Evolutionary conservation across 2,329 filamentous ascomycete genomes (phyloP), one percentile per base, ranked within the genome.

Genomic region (Amauroascus verrucosus): DNA sequence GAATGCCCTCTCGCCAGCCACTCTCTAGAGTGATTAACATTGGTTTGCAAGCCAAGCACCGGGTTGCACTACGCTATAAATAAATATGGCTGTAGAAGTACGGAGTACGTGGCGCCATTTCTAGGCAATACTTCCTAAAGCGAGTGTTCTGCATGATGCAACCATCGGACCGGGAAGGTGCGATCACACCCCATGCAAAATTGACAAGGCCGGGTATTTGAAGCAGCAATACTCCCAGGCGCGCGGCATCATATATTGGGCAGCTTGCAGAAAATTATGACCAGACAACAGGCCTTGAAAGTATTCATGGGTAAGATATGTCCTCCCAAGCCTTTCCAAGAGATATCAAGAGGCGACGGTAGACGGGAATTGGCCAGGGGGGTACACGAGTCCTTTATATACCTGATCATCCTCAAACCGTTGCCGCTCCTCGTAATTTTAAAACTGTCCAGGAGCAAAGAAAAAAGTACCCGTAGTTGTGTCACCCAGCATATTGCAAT

Each of bases 141-240:
- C n/a, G n/a, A n/a, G n/a, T n/a, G n/a, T n/a, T n/a, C 41, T 11
- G 11, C 22, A 45, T 45, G 41, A 45, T 24, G 22, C 26, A 46
- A 33, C 24, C 6, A 32, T 45, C 26, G 24, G 32, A 32, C 43
- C 6, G 18, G 43, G 28, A 30, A 46, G 26, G 16, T 18, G 20
- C 3, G 28, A 32, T 18, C 28, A 14, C n/a, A 33, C 35, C 18
- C 28, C 45, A 35, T 47, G 45, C 45, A 22, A 8, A 1, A 11
- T n/a, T n/a, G n/a, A 22, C n/a, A 37, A 14, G 18, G 18, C 45
- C 45, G 30, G 45, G 45, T 47, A 47, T 47, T 33, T n/a, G 45
- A 35, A 35, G 45, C 18, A 30, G 45, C 45, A 35, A 14, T 11
- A 13, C 30, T 24, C 16, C 28, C 16, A 20, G 13, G 14, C 45